Conservation (phyloP, 2,329 filamentous ascomycete genomes). For the Scedosporium dehoogii region DNA sequence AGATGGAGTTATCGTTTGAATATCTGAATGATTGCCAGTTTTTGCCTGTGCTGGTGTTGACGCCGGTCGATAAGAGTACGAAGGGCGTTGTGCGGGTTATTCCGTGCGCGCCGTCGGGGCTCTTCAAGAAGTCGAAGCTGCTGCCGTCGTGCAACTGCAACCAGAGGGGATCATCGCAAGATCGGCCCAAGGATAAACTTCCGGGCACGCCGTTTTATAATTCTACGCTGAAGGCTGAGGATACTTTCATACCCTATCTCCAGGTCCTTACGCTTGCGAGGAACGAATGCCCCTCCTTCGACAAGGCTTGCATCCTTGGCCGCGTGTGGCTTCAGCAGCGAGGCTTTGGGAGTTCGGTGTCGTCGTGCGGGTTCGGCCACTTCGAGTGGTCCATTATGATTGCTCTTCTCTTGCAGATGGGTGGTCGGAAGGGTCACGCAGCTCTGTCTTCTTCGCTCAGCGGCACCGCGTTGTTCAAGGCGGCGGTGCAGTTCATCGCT, state of each 20-base stretch:
- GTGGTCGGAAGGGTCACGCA: constrained; percentile 59
- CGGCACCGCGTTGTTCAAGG: constrained; percentile 91
- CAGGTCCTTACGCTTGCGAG: constrained; percentile 62
- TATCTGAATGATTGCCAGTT: constrained; percentile 64
- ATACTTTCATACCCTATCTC: constrained; percentile 62
- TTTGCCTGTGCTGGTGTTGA: constrained; percentile 53
- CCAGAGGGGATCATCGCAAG: constrained; percentile 38
- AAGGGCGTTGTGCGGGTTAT: constrained; percentile 64
- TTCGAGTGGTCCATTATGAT: constrained; percentile 84
- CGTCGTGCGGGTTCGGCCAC: constrained; percentile 76
- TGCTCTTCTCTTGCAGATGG: constrained; percentile 70
- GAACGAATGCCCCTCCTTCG: constrained; percentile 61
- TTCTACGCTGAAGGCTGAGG: constrained; percentile 69
- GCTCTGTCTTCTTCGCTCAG: constrained; percentile 73
- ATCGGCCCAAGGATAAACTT: constrained; percentile 28
- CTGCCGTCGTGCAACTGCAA: constrained; percentile 61
- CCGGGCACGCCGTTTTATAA: constrained; percentile 78
- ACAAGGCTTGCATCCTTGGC: constrained; percentile 77
- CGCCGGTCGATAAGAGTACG: constrained; percentile 13
- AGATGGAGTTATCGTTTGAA: constrained; percentile 52
- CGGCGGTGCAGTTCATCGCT: constrained; percentile 77
- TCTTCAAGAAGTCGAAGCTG: constrained; percentile 66
- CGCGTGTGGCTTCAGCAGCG: constrained; percentile 84
- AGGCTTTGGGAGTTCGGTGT: constrained; percentile 62
- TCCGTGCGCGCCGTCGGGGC: constrained; percentile 56